phyloP scores from a whole-genome alignment of 495 filamentous ascomycete genomes.

The Podospora pseudocomata region DNA sequence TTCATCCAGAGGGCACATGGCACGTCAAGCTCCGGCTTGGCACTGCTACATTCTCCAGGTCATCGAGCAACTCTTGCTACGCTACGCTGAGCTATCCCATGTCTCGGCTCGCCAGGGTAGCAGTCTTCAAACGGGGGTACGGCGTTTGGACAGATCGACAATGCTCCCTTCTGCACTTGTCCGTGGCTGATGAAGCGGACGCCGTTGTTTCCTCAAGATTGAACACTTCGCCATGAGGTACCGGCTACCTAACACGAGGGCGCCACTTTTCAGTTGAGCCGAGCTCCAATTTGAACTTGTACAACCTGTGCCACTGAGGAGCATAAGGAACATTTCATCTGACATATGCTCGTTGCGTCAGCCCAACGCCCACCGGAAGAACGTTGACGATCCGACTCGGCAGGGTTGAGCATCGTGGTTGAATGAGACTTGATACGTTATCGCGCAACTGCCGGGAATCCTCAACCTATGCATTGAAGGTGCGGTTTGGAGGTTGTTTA shows the following conservation, averaged over 20 bases:
- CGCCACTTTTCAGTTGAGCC: neutral
- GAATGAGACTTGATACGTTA: neutral
- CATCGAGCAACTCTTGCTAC: neutral
- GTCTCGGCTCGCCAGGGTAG: constrained; percentile 4
- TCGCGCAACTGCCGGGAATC: neutral
- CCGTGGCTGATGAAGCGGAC: neutral
- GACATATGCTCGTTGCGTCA: neutral
- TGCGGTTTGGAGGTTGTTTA: neutral
- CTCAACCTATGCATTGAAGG: neutral
- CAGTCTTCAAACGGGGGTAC: neutral
- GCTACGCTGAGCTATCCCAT: constrained; percentile 4
- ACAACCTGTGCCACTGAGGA: neutral
- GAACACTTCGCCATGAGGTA: no score
- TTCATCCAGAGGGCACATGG: constrained; percentile 7
- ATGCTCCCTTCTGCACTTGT: neutral
- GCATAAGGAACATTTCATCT: neutral
- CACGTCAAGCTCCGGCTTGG: constrained; percentile 5
- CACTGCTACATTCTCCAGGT: constrained; percentile 9
- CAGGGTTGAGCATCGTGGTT: neutral
- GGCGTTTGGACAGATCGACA: constrained; percentile 12
- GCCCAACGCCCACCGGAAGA: neutral
- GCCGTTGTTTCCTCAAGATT: neutral
- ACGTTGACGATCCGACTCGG: neutral
- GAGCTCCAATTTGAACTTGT: neutral
- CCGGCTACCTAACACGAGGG: neutral